Evolutionary conservation across 331 rosid species (phyloP).

Genomic region (Erythrophleum ivorense): DNA sequence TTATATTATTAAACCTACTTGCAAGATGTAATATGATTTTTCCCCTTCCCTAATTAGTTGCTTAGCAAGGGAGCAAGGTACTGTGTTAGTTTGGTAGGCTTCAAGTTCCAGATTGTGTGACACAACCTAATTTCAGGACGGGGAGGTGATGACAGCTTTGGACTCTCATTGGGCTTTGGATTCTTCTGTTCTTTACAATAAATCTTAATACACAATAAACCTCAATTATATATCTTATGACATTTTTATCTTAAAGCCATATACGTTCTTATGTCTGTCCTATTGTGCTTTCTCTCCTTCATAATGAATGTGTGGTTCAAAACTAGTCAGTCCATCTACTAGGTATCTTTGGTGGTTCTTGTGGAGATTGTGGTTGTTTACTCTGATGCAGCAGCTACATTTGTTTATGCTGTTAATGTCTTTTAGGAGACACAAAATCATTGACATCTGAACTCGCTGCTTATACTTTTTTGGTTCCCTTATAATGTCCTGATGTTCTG

Average conservation of each 20-base stretch:
- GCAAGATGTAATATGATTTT: neutral
- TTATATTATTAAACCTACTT: neutral
- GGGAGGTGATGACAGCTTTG: neutral
- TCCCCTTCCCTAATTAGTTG: neutral
- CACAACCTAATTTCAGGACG: neutral
- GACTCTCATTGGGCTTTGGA: neutral
- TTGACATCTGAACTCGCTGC: neutral
- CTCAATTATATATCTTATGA: neutral
- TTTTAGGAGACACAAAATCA: constrained; percentile 14
- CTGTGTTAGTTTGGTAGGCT: neutral
- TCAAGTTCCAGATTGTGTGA: neutral
- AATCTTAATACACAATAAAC: neutral
- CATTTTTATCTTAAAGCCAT: neutral
- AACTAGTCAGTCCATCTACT: neutral
- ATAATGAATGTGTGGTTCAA: neutral
- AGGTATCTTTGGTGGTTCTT: neutral
- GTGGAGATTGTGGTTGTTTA: neutral
- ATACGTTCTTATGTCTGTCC: neutral
- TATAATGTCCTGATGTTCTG: constrained; percentile 8
- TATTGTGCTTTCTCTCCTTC: neutral
- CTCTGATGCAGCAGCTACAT: neutral
- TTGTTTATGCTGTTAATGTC: neutral
- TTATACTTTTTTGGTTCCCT: constrained; percentile 6
- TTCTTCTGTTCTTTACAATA: neutral
- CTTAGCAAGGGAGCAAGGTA: neutral